Evolutionary conservation across 1,284 basidiomycete species (phyloP), one percentile per base, ranked within the genome.

Genomic region (Irpex sp.): DNA sequence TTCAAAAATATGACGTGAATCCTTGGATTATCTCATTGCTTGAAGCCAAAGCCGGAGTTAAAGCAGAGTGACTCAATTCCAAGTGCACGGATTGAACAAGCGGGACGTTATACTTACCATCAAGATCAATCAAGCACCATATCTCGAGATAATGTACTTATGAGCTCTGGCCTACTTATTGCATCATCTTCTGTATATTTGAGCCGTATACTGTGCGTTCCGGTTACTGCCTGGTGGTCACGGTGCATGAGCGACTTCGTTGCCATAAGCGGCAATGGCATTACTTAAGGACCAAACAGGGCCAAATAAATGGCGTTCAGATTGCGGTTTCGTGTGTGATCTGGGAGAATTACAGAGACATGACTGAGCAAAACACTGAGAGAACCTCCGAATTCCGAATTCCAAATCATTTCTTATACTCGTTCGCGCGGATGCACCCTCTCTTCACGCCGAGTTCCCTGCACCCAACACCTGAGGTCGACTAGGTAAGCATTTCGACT

Each of bases 11-110:
- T 19, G 78, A 65, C 55, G 63, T 76, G 43, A 78, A 67, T 61
- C 70, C 75, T 13, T 80, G 77, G 75, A 80, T 80, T 58, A n/a
- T 60, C 68, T 33, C 54, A 47, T 55, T 58, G 53, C 19, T 17
- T 9, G 35, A 59, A 37, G 51, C 31, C 11, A 46, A 46, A n/a
- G 39, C 11, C n/a, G 39, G n/a, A n/a, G 39, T 11, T n/a, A 46
- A n/a, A 46, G 39, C n/a, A 46, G 11, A 15, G 39, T n/a, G n/a
- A 33, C 5, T 6, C 31, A 33, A 33, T 33, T 33, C 31, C 31
- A 6, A 33, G 5, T 33, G 31, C 31, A 33, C 5, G 31, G 31
- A 33, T 33, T 1, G 31, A 33, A 33, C 31, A 3, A 26, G 5
- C 31, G 31, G 1, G 31, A 33, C 5, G 31, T 33, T 33, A 33